Conservation (phyloP, 345 rosid genomes). For the Populus simonii region DNA sequence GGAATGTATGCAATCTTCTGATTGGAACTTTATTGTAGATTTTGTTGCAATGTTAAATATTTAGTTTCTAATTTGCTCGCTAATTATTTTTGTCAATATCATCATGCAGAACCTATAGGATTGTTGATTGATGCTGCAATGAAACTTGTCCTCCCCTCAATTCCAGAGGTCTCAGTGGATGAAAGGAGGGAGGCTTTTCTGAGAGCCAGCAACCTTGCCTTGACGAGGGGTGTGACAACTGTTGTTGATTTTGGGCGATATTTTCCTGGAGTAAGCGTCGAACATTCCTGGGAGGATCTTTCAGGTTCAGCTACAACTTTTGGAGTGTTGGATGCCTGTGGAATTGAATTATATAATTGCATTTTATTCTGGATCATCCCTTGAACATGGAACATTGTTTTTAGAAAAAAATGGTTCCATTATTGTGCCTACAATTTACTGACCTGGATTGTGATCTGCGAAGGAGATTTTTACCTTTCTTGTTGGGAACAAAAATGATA, state of each 20-base stretch:
- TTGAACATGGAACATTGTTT: neutral
- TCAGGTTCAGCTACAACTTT: constrained; percentile 50
- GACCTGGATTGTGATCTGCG: too few relatives aligned
- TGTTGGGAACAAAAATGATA: neutral
- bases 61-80: neutral
- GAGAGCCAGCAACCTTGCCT: constrained; percentile 70
- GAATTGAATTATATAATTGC: constrained; percentile 1
- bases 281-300: constrained; percentile 79
- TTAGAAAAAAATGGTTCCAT: neutral
- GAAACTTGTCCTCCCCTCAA: constrained; percentile 52
- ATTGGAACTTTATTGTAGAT: neutral
- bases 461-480: too few relatives aligned
- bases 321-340: constrained; percentile 2
- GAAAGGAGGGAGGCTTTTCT: constrained; percentile 80
- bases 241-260: constrained; percentile 86
- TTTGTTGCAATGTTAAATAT: neutral
- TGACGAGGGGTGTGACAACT: constrained; percentile 78
- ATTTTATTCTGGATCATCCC: neutral
- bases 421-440: neutral
- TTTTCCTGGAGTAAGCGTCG: constrained; percentile 60
- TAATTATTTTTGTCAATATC: neutral
- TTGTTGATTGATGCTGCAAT: constrained; percentile 82
- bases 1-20: neutral
- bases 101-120: constrained; percentile 71
- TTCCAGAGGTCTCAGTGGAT: constrained; percentile 64